Conservation (phyloP, 192 early-diverging fungal genomes). For the Helicostylum pulchrum region DNA sequence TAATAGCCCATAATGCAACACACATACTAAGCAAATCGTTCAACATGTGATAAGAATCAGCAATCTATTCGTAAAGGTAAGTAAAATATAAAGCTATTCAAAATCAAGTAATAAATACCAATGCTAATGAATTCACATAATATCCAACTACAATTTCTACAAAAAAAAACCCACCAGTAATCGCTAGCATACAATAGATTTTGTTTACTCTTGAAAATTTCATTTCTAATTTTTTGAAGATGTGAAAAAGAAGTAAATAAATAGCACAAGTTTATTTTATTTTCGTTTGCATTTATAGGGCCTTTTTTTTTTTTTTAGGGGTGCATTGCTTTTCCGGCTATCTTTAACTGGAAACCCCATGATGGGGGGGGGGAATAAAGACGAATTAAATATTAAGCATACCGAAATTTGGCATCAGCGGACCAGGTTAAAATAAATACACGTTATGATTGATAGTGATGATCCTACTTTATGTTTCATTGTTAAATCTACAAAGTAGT, state of each 20-base stretch:
- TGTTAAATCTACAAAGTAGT: too few relatives aligned
- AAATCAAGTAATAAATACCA: constrained; percentile 39
- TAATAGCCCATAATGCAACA: constrained; percentile 81
- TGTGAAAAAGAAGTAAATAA: background rate
- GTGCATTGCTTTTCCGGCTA: too few relatives aligned
- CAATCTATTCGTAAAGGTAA: constrained; percentile 42
- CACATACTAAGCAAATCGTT: constrained; percentile 74
- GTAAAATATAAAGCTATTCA: background rate
- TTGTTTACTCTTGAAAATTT: background rate
- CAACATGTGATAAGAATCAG: constrained; percentile 93
- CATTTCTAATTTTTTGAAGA: background rate
- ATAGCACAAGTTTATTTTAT: background rate
- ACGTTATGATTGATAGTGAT: too few relatives aligned
- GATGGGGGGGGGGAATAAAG: too few relatives aligned
- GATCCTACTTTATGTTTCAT: too few relatives aligned
- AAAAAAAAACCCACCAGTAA: constrained; percentile 73
- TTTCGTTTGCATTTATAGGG: too few relatives aligned
- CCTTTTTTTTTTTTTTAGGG: too few relatives aligned
- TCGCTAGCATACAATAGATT: constrained; percentile 39
- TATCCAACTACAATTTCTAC: constrained; percentile 81
- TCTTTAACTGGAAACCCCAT: too few relatives aligned
- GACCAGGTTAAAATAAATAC: too few relatives aligned
- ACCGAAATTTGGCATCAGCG: too few relatives aligned
- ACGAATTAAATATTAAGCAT: too few relatives aligned
- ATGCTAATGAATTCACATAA: constrained; percentile 69